Conservation (phyloP, 805 yeast species). For the Metschnikowia chrysomelidarum region DNA sequence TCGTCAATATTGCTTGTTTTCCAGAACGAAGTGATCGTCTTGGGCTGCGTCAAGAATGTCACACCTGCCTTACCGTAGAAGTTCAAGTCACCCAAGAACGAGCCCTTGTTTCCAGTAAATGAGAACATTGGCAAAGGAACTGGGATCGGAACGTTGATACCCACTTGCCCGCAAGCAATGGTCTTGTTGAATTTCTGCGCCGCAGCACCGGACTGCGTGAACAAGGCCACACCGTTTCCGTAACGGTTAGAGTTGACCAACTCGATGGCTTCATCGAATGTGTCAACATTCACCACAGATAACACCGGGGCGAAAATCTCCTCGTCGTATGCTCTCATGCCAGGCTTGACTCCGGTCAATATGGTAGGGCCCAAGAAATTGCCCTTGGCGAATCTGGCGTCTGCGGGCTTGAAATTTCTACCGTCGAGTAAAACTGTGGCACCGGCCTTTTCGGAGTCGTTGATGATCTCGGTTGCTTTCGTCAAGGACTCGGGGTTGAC, state of each 20-base stretch:
- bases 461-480: constrained; percentile 56
- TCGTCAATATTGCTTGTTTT: constrained; percentile 49
- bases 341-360: constrained; percentile 58
- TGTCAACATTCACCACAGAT: constrained; percentile 56
- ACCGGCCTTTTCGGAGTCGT: constrained; percentile 56
- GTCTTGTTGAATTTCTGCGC: constrained; percentile 68
- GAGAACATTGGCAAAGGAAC: constrained; percentile 82
- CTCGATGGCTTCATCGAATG: constrained; percentile 66
- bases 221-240: constrained; percentile 72
- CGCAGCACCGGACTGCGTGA: constrained; percentile 67
- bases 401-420: constrained; percentile 43
- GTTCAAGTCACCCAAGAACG: constrained; percentile 76
- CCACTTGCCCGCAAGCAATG: constrained; percentile 74
- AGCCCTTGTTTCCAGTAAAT: constrained; percentile 73
- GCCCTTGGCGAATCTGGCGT: constrained; percentile 46
- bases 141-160: constrained; percentile 76
- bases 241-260: constrained; percentile 56
- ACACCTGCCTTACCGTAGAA: constrained; percentile 78
- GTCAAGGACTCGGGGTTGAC: constrained; percentile 57
- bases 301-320: constrained; percentile 80
- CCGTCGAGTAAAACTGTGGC: constrained; percentile 66
- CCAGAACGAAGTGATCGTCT: constrained; percentile 73
- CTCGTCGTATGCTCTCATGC: constrained; percentile 69
- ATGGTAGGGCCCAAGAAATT: constrained; percentile 75
- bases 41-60: constrained; percentile 68